phyloP scores from a whole-genome alignment of 108 stramenopile genomes.

The Cyclotella atomus region DNA sequence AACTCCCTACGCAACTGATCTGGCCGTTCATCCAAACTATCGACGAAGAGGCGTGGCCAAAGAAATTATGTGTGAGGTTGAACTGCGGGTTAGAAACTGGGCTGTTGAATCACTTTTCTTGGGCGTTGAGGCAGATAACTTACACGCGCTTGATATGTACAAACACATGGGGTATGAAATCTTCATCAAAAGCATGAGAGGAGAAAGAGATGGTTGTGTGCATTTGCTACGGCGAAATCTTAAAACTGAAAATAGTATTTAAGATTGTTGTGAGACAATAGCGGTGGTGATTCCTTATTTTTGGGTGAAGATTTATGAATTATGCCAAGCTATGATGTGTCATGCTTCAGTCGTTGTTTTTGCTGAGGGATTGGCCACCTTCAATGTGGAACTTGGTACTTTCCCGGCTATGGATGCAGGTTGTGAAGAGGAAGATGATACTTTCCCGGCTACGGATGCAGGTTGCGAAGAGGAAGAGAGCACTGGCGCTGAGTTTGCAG shows the following conservation, averaged over 20 bases:
- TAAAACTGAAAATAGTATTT: too few species aligned
- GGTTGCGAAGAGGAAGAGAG: too few species aligned
- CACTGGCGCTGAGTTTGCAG: too few species aligned
- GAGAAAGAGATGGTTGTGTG: background rate
- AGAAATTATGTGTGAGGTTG: background rate
- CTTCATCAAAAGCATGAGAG: background rate
- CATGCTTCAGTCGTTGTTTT: too few species aligned
- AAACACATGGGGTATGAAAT: background rate
- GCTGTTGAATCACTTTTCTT: background rate
- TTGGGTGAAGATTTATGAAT: too few species aligned
- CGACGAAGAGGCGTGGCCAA: conserved; percentile 6
- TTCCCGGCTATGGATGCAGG: background rate
- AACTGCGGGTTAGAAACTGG: background rate
- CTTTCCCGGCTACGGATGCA: background rate
- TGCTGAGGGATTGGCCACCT: too few species aligned
- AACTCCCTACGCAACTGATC: conserved; percentile 7
- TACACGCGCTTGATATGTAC: conserved; percentile 2
- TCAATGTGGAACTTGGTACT: background rate
- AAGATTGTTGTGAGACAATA: too few species aligned
- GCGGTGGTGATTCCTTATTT: too few species aligned
- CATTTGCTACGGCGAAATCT: conserved; percentile 1
- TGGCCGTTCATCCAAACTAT: conserved; percentile 15
- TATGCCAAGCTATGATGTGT: too few species aligned
- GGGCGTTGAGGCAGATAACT: background rate
- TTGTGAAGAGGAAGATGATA: background rate